Evolutionary conservation across 352 stramenopile genomes (phyloP), one percentile per base, ranked within the genome.

Genomic region (Blastocystis sp.): DNA sequence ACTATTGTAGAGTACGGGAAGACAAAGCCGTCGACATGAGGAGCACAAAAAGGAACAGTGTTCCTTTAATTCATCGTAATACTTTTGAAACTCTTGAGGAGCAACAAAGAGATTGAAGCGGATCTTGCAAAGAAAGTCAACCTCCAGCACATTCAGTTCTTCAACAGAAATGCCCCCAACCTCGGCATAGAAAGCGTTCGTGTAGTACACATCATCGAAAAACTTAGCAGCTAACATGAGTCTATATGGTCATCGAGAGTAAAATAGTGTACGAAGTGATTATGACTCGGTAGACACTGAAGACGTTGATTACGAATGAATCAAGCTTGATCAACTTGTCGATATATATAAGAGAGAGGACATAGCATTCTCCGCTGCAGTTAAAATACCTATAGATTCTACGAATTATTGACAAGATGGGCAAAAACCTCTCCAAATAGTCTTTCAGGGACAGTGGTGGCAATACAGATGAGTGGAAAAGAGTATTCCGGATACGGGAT

Each of bases 181-280:
- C 54, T 89, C 64, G 6, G 97, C 95, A 91, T 99, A 99, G 93
- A 98, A 99, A 27, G 96, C 95, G 92, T 99, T 99, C 90, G 98
- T 99, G 91, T 98, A 99, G 92, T 99, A 99, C 60, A 97, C 95
- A 93, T 99, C 97, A 91, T 99, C 97, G 90, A 98, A 98, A 92
- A 98, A 99, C 92, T 99, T 99, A 84, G 97, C 96, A 5, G 96
- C 96, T 7, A 99, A 91, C 87, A 99, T 95, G 81, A 99, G 93
- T 59, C 95, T 94, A 68, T 27, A 35, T 13, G 37, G 54, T 24
- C 2, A 51, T 13, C 35, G 5, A 17, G 51, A 59, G 4, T 9
- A 60, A 35, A 48, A 33, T 24, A 22, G 4, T 15, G 48, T 70
- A 92, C 90, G 90, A 92, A 24, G 96, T 99, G 91, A 99, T 98